Evolutionary conservation across 495 filamentous ascomycete genomes (phyloP).

Genomic region (Peziza echinospora): DNA sequence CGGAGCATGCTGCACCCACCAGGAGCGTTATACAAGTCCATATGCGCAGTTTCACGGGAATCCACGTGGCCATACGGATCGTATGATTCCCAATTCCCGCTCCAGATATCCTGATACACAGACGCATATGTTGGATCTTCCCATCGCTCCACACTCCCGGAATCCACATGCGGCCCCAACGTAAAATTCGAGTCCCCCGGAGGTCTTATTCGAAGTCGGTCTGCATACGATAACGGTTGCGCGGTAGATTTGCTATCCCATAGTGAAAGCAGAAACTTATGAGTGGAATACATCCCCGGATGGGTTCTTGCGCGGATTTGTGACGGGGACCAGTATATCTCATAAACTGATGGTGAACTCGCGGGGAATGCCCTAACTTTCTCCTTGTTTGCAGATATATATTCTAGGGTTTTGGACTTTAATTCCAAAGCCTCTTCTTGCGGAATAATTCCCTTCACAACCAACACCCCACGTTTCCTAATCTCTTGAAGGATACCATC

Average conservation of each 20-base stretch:
- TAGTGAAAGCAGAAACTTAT: conserved; percentile 48
- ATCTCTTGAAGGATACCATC: conserved; percentile 29
- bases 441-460: conserved; percentile 40
- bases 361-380: conserved; percentile 26
- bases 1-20: conserved; percentile 69
- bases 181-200: conserved; percentile 63
- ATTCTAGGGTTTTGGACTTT: conserved; percentile 37
- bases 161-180: conserved; percentile 68
- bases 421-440: conserved; percentile 34
- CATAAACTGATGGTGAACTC: conserved; percentile 50
- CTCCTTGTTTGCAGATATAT: conserved; percentile 32
- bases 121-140: conserved; percentile 53
- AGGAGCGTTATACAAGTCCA: conserved; percentile 61
- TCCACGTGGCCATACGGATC: conserved; percentile 47
- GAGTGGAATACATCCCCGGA: conserved; percentile 43
- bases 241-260: conserved; percentile 32
- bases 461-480: conserved; percentile 37
- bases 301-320: conserved; percentile 57
- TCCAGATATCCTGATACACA: conserved; percentile 51
- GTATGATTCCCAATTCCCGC: conserved; percentile 60
- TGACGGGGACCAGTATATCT: conserved; percentile 69
- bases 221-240: conserved; percentile 48
- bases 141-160: conserved; percentile 72
- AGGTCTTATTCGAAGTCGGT: conserved; percentile 57
- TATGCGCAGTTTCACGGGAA: conserved; percentile 42